phyloP scores from a whole-genome alignment of 768 basidiomycete genomes.

The Termitomyces sp. region DNA sequence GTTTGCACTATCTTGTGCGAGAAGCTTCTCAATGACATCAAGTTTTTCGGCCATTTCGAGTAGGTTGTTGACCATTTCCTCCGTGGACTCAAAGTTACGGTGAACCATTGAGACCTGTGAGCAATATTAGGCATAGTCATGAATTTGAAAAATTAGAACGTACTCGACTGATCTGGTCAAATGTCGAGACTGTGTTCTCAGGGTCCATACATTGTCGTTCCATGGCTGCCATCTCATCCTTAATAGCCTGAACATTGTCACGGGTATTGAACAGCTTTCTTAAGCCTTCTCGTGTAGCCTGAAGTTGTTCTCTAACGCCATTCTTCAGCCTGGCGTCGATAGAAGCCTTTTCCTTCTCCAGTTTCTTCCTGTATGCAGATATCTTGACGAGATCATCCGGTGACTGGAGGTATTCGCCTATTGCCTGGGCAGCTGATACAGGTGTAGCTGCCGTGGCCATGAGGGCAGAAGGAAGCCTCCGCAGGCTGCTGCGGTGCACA shows the following conservation, averaged over 20 bases:
- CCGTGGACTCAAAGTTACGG: constrained; percentile 90
- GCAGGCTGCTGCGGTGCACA: constrained; percentile 5
- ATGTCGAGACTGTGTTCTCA: constrained; percentile 73
- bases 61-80: constrained; percentile 93
- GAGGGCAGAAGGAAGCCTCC: neutral
- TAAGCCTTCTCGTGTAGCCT: constrained; percentile 85
- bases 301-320: constrained; percentile 90
- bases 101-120: constrained; percentile 90
- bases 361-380: constrained; percentile 83
- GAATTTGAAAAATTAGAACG: constrained; percentile 21
- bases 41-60: constrained; percentile 89
- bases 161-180: constrained; percentile 95
- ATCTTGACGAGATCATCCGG: constrained; percentile 93
- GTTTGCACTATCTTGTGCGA: constrained; percentile 69
- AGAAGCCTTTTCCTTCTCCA: constrained; percentile 94
- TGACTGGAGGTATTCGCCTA: constrained; percentile 88
- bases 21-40: constrained; percentile 72
- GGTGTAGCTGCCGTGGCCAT: constrained; percentile 44
- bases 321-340: constrained; percentile 88
- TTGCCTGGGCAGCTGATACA: constrained; percentile 79
- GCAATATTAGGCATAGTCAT: neutral
- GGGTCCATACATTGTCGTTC: constrained; percentile 78
- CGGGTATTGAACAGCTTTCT: constrained; percentile 76
- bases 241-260: constrained; percentile 73
- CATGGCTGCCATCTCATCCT: constrained; percentile 81